phyloP scores from a whole-genome alignment of 2,329 filamentous ascomycete genomes.

The Pseudogymnoascus sp. region DNA sequence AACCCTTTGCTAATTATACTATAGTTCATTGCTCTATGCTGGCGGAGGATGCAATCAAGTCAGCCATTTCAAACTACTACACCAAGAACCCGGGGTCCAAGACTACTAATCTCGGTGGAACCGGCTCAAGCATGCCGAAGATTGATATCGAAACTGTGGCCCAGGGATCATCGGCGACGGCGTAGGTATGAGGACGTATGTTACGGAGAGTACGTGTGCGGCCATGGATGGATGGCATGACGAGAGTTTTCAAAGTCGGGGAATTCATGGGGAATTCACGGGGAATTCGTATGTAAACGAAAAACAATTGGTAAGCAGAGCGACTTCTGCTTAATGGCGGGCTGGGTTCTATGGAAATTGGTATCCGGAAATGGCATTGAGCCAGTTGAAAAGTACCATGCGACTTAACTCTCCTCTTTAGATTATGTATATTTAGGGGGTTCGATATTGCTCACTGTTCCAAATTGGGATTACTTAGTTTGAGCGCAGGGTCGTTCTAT shows the following conservation, averaged over 20 bases:
- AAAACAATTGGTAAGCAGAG: constrained; percentile 4
- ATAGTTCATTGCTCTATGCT: constrained; percentile 87
- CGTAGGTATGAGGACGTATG: background rate
- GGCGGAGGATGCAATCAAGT: constrained; percentile 88
- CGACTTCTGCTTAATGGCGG: background rate
- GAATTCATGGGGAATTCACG: background rate
- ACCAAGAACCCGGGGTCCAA: constrained; percentile 76
- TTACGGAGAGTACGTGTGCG: background rate
- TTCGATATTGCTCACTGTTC: constrained; percentile 7
- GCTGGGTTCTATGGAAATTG: constrained; percentile 7
- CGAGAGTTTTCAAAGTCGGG: background rate
- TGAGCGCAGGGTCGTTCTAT: constrained; percentile 1
- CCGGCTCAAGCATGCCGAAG: constrained; percentile 58
- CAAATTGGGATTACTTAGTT: constrained; percentile 7
- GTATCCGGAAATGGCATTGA: background rate
- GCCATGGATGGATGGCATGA: background rate
- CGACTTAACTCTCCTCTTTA: background rate
- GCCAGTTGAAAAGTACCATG: background rate
- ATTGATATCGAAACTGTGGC: constrained; percentile 52
- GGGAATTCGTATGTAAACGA: background rate
- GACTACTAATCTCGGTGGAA: constrained; percentile 69
- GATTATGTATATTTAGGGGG: constrained; percentile 7
- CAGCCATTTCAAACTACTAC: constrained; percentile 84
- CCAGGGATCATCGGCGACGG: constrained; percentile 31
- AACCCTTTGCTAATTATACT: constrained; percentile 21